Conservation (phyloP, 1,284 basidiomycete species). For the Melampsora larici-populina region DNA sequence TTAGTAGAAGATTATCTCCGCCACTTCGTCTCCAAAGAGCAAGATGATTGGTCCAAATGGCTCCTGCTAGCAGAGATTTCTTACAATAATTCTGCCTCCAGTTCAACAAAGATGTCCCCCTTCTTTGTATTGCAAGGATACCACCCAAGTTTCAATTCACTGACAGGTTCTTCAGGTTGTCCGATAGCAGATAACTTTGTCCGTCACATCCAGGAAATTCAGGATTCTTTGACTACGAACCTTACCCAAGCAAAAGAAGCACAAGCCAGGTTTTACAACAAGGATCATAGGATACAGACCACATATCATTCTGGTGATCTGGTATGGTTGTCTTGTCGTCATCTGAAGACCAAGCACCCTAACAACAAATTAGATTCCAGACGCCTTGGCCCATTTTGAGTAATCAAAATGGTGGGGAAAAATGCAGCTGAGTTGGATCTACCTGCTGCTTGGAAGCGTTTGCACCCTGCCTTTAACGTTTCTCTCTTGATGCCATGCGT, state of each 20-base stretch:
- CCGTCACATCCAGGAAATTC: background rate
- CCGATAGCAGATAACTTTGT: constrained; percentile 7
- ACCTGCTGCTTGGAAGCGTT: too few species aligned
- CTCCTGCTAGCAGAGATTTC: too few species aligned
- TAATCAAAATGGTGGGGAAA: too few species aligned
- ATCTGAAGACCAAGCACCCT: background rate
- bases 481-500: too few species aligned
- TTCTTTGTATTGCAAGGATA: too few species aligned
- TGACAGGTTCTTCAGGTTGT: constrained; percentile 10
- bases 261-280: background rate
- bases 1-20: constrained; percentile 44
- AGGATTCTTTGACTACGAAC: background rate
- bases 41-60: constrained; percentile 48
- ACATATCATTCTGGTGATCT: background rate
- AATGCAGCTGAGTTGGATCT: too few species aligned
- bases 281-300: background rate
- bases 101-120: too few species aligned
- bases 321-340: background rate
- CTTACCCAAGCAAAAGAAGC: background rate
- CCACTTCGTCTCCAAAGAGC: constrained; percentile 42
- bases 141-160: constrained; percentile 49
- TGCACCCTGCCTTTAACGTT: too few species aligned
- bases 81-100: too few species aligned
- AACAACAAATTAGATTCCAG: too few species aligned
- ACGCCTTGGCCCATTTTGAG: too few species aligned